Evolutionary conservation across 768 basidiomycete species (phyloP).

Genomic region (Cantharellus anzutake): DNA sequence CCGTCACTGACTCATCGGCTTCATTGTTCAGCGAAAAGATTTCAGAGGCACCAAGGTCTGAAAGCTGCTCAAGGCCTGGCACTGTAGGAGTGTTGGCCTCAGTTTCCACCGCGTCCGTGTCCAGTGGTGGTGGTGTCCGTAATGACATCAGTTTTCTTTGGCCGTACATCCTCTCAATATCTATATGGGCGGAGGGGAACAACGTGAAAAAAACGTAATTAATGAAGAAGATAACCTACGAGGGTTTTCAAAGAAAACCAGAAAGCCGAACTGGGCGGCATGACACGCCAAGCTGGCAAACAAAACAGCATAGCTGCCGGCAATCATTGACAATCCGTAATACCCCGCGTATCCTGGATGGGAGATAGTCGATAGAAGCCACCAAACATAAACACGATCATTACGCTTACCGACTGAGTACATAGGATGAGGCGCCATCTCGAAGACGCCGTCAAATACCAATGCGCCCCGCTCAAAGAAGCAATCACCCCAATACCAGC

Average conservation of each 20-base stretch:
- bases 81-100: no score
- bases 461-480: slow-evolving; percentile 87
- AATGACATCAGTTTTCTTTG: slow-evolving; percentile 77
- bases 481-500: slow-evolving; percentile 93
- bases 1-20: slow-evolving; percentile 10
- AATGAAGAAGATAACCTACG: slow-evolving; percentile 33
- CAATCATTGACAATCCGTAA: slow-evolving; percentile 84
- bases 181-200: no score
- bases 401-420: slow-evolving; percentile 58
- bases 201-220: slow-evolving; percentile 4
- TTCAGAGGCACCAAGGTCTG: no score
- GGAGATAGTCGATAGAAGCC: neutral
- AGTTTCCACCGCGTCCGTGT: no score
- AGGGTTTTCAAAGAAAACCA: slow-evolving; percentile 91
- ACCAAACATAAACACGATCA: neutral
- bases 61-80: no score
- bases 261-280: slow-evolving; percentile 90
- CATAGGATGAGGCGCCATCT: slow-evolving; percentile 87
- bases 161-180: slow-evolving; percentile 89
- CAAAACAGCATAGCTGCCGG: slow-evolving; percentile 74
- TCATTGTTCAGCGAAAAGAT: no score
- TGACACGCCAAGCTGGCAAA: slow-evolving; percentile 91
- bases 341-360: slow-evolving; percentile 79
- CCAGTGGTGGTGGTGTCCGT: slow-evolving; percentile 34
- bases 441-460: slow-evolving; percentile 96